A percentile compares a stretch with the other conserved stretches of the same genome.
Conservation (phyloP, 352 stramenopile genomes). For the Phytophthora rubi region DNA sequence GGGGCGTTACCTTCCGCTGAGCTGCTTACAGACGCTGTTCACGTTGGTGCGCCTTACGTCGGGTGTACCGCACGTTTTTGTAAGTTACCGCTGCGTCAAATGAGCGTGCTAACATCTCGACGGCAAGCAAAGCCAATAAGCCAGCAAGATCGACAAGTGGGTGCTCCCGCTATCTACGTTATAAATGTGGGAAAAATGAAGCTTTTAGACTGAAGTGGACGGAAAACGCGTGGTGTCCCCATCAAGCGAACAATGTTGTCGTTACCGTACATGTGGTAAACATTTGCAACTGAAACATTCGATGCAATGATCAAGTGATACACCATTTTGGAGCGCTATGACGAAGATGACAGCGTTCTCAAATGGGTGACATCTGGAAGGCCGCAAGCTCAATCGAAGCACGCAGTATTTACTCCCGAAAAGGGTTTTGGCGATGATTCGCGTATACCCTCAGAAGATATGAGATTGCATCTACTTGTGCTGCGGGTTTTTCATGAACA, state of each 20-base stretch:
- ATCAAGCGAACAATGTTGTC: background rate
- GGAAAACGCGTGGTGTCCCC: background rate
- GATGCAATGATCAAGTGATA: slow-evolving; percentile 6
- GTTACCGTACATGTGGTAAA: slow-evolving; percentile 1
- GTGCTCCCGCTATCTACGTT: background rate
- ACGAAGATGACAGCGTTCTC: background rate
- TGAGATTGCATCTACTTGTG: slow-evolving; percentile 1
- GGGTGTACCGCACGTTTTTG: background rate
- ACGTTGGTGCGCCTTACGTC: background rate
- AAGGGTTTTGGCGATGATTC: background rate
- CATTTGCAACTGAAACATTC: background rate
- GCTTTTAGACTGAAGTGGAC: background rate
- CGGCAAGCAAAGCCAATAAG: background rate
- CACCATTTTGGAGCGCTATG: background rate
- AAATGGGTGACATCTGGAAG: background rate
- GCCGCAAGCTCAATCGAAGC: too few relatives aligned
- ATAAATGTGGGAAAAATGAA: background rate
- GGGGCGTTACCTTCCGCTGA: background rate
- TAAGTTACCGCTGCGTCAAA: background rate
- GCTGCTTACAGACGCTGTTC: background rate
- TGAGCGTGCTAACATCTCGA: background rate
- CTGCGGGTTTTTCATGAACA: background rate
- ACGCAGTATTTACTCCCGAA: background rate
- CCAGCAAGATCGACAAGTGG: background rate
- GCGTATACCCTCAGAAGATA: background rate